A percentile compares a stretch with the other conserved stretches of the same genome.
Evolutionary conservation across 176 grass and related monocot species (phyloP).

Genomic region (Oryza brachyantha): DNA sequence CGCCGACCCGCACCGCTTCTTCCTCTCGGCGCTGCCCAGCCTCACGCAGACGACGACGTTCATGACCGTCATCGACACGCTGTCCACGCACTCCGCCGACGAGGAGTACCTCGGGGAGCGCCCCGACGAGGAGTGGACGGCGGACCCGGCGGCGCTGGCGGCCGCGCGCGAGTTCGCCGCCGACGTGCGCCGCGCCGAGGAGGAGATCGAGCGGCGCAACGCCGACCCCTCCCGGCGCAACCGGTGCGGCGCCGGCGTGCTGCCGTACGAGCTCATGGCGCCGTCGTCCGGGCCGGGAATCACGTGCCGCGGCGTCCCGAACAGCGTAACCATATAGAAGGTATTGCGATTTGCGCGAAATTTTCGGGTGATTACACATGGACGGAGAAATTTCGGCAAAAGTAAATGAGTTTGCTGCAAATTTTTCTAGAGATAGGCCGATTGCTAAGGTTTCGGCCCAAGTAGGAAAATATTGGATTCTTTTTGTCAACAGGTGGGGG

Average conservation of each 20-base stretch:
- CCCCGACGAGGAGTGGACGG: conserved; percentile 68
- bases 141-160: conserved; percentile 48
- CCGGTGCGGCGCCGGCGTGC: conserved; percentile 81
- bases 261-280: conserved; percentile 90
- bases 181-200: conserved; percentile 58
- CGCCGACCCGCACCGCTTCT: conserved; percentile 76
- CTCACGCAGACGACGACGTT: conserved; percentile 85
- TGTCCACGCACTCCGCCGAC: conserved; percentile 91
- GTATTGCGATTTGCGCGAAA: neutral
- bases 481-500: neutral
- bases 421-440: neutral
- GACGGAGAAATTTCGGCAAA: neutral
- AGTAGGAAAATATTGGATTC: neutral
- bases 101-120: conserved; percentile 93
- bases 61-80: conserved; percentile 98
- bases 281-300: conserved; percentile 74
- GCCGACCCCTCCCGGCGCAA: conserved; percentile 50
- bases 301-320: conserved; percentile 86
- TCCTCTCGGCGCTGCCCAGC: conserved; percentile 84
- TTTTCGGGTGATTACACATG: neutral
- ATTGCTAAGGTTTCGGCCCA: conserved; percentile 20
- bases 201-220: conserved; percentile 74
- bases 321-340: conserved; percentile 74
- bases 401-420: neutral
- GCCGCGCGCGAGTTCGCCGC: conserved; percentile 55